phyloP scores from a whole-genome alignment of 2,329 filamentous ascomycete species.

The Mycosphaerella arachidis region DNA sequence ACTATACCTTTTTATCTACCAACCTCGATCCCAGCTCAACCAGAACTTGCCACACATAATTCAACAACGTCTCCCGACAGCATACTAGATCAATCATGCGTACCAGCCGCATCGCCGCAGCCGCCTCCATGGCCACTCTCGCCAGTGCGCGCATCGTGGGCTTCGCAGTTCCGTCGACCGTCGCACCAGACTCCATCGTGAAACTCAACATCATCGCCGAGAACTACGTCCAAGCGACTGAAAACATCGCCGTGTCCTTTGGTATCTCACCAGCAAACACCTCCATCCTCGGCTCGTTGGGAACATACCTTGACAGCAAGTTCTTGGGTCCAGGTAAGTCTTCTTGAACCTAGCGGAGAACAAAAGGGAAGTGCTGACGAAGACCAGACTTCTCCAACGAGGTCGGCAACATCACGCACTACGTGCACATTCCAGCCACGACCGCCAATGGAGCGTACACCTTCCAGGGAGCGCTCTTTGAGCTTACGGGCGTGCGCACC shows the following conservation, averaged over 20 bases:
- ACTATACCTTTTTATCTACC: neutral
- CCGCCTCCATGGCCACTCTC: constrained; percentile 4
- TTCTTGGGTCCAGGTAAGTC: constrained; percentile 15
- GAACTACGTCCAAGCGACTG: constrained; percentile 44
- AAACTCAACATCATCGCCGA: constrained; percentile 38
- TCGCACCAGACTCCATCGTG: constrained; percentile 38
- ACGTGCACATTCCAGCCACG: constrained; percentile 17
- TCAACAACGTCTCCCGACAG: neutral
- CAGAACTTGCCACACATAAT: neutral
- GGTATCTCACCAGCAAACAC: constrained; percentile 25
- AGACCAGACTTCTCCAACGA: constrained; percentile 15
- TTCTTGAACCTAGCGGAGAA: neutral
- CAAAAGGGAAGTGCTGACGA: neutral
- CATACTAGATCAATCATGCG: constrained; percentile 1
- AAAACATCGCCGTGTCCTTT: constrained; percentile 45
- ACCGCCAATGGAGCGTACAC: constrained; percentile 3
- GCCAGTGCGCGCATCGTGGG: constrained; percentile 42
- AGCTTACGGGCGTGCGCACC: constrained; percentile 12
- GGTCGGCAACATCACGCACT: constrained; percentile 20
- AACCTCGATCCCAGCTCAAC: neutral
- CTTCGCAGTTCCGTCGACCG: constrained; percentile 41
- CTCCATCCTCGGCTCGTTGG: constrained; percentile 8
- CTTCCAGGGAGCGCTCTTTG: constrained; percentile 17
- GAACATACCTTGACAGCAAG: constrained; percentile 10
- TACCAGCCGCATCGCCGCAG: constrained; percentile 9